Conservation (phyloP, 306 rosid species). For the Malus sieversii region DNA sequence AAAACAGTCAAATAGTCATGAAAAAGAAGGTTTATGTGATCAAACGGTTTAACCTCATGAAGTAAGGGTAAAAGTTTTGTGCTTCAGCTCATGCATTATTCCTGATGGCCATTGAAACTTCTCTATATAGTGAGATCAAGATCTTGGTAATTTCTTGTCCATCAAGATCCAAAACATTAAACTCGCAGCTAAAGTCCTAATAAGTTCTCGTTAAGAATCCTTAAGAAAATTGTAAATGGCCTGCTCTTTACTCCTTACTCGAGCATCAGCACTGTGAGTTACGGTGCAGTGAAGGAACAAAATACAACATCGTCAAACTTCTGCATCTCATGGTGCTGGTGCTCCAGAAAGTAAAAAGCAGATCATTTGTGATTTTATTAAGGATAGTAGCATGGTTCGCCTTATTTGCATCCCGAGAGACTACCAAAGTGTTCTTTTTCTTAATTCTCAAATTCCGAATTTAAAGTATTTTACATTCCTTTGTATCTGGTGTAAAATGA, state of each 20-base stretch:
- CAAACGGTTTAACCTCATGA: neutral
- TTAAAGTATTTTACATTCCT: too few species aligned
- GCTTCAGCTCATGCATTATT: neutral
- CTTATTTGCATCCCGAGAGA: too few species aligned
- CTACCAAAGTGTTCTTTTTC: too few species aligned
- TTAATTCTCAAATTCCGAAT: too few species aligned
- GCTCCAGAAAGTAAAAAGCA: neutral
- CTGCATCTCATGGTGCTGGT: neutral
- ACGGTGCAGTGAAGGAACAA: neutral
- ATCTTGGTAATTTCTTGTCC: too few species aligned
- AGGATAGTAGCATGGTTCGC: neutral
- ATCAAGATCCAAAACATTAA: too few species aligned
- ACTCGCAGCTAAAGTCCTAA: too few species aligned
- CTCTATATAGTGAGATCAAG: neutral
- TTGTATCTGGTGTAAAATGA: neutral
- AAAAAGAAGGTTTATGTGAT: neutral
- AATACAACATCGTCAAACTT: neutral
- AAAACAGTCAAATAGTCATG: neutral
- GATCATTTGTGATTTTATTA: neutral
- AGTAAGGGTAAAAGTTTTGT: neutral
- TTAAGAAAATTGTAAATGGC: neutral
- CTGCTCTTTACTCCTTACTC: neutral
- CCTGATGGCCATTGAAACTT: neutral
- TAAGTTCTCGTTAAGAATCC: neutral
- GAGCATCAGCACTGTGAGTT: neutral